These are phyloP conservation scores for Saussurea involucrata DNA, from an alignment of 129 eudicot species.

Conservation along the genomic window DNA sequence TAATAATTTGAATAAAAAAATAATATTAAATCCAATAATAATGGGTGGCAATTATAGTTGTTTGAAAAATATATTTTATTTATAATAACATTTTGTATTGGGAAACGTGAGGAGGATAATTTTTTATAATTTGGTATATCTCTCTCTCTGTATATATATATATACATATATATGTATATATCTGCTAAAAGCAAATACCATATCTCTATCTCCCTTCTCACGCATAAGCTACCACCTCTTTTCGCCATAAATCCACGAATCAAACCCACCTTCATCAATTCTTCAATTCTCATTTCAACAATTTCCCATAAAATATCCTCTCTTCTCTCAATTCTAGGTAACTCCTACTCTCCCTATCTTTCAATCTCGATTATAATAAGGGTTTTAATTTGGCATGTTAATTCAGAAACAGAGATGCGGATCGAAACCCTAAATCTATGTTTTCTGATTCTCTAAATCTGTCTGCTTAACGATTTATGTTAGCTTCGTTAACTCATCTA, in stretches of 20 bases:
- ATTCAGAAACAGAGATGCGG: background rate
- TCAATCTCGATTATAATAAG: background rate
- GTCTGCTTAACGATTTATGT: background rate
- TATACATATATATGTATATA: background rate
- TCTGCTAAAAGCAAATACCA: background rate
- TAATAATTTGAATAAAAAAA: no score
- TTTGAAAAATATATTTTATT: no score
- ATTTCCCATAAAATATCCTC: background rate
- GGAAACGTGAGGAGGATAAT: background rate
- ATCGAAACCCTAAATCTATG: slow-evolving; percentile 13
- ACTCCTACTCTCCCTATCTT: background rate
- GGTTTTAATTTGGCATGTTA: background rate
- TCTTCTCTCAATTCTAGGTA: background rate
- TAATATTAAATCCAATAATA: no score
- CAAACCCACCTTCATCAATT: background rate
- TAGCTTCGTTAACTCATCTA: background rate
- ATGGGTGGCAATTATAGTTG: no score
- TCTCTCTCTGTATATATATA: background rate
- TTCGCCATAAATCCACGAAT: slow-evolving; percentile 6
- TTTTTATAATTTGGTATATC: background rate
- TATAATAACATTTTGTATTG: background rate
- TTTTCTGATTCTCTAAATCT: background rate
- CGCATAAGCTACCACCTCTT: slow-evolving; percentile 3
- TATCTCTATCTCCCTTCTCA: slow-evolving; percentile 6
- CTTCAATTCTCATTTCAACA: background rate